Evolutionary conservation across 257 asterid genomes (phyloP), one percentile per base, ranked within the genome.

Genomic region (Solanum bulbocastanum): DNA sequence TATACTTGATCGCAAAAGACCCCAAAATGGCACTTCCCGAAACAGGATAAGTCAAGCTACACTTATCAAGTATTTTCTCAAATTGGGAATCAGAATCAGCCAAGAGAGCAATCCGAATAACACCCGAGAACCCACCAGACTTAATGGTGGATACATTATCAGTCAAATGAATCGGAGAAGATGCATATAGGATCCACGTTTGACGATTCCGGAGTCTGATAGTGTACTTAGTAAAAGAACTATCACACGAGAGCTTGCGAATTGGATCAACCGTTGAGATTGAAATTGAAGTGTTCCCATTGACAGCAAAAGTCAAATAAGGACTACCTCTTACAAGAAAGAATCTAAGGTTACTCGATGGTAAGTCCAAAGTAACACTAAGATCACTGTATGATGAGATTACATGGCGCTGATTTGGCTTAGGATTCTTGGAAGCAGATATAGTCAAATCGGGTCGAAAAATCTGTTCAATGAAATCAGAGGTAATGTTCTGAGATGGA

Each of bases 251-350:
- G 32, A 96, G 73, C 32, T 91, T 93, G 30, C 93, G 91, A 91
- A 97, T 87, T 42, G 98, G 95, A 82, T 96, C 95, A 88, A 92
- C 82, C 3, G 99, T 95, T 1, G 99, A 96, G 91, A 97, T 91
- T 15, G 93, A 94, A 60, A 97, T 91, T 1, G 90, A 68, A 30
- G 83, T 92, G 0, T 85, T 44, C 4, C 87, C 84, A 91, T 79
- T 35, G 30, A 94, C 98, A 30, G 89, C 75, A 86, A 96, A 94
- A 8, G 99, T 97, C 90, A 95, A 62, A 88, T 92, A 97, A 58
- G 99, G 99, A 85, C 98, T 94, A 49, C 99, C 99, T 79, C 99
- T 88, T n/a, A 90, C 98, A 22, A 97, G 98, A 84, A 89, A 92
- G 91, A 95, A 95, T 79, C 96, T 91, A 7, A 97, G 92, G 89